Evolutionary conservation across 2,329 filamentous ascomycete genomes (phyloP), one percentile per base, ranked within the genome.

Genomic region (Paraphaeosphaeria sporulosa): DNA sequence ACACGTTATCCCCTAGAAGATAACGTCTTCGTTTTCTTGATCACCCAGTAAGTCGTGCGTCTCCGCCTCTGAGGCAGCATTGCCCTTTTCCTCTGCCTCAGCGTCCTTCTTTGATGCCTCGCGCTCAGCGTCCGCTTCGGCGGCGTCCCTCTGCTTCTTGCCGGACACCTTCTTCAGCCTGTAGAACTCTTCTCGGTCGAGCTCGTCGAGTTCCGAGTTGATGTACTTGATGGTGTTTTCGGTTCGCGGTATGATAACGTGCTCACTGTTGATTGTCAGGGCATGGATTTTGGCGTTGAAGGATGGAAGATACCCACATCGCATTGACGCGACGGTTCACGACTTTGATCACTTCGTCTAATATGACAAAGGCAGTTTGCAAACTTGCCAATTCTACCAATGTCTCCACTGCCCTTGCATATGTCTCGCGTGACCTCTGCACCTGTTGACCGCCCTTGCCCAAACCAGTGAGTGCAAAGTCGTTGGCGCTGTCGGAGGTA

Each of bases 171-270:
- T 99, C 82, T 99, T 99, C 75, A 99, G 81, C 67, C 95, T 86
- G 81, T 97, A 99, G 79, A 99, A 99, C 77, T 99, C 95, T 78
- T 98, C 95, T 83, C 95, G 88, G 80, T 98, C 96, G 53, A 99
- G 85, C 81, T 99, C 95, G 76, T 99, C 95, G 17, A 99, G 87
- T 78, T 99, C 95, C 0, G 94, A 97, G 82, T 98, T 98, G 85
- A 98, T 98, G 75, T 98, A 99, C 82, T 97, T 97, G 83, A 99
- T 99, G n/a, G 95, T 99, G 75, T 98, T 99, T 78, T 99, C 95
- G 15, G 95, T 99, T 67, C 95, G 87, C 13, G 95, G 95, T 72
- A 99, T 99, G 70, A 99, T 98, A 70, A 99, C 92, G 78, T 96
- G 91, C 79, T 95, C 92, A 73, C 88, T 91, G 67, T 19, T 30